Percentiles rank a stretch among this genome's conserved stretches.
phyloP scores from a whole-genome alignment of 495 filamentous ascomycete genomes.

The Xylaria cubensis region DNA sequence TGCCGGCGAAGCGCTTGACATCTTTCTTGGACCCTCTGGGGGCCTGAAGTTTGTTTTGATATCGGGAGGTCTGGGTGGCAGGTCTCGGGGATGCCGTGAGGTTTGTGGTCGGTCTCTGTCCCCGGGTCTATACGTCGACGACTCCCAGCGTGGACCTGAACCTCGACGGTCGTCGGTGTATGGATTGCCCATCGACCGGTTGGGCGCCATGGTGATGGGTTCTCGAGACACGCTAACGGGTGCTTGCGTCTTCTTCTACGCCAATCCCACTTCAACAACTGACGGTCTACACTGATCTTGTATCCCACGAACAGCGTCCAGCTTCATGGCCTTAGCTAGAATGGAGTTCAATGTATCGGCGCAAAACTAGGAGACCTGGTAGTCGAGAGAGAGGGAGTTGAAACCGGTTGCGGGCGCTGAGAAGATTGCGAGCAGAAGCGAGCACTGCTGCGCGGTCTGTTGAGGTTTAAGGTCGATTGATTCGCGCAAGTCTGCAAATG shows the following conservation, averaged over 20 bases:
- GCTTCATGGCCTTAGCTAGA: slow-evolving; percentile 22
- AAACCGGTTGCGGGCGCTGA: neutral
- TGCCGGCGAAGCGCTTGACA: slow-evolving; percentile 28
- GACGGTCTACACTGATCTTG: slow-evolving; percentile 4
- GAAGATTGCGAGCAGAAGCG: neutral
- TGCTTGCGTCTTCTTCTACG: neutral
- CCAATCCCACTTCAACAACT: slow-evolving; percentile 2
- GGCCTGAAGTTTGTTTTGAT: slow-evolving; percentile 26
- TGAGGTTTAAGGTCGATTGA: neutral
- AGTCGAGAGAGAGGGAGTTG: neutral
- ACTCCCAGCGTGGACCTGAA: slow-evolving; percentile 1
- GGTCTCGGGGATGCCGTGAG: slow-evolving; percentile 21
- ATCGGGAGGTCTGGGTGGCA: slow-evolving; percentile 20
- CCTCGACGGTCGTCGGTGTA: slow-evolving; percentile 23
- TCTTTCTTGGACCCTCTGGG: slow-evolving; percentile 15
- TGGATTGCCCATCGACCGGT: slow-evolving; percentile 9
- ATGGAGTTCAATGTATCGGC: neutral
- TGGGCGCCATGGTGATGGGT: slow-evolving; percentile 19
- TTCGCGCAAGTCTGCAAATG: neutral
- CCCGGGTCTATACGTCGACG: neutral
- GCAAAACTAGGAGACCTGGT: neutral
- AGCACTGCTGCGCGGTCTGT: neutral
- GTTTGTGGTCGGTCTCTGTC: slow-evolving; percentile 8
- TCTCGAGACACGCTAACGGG: neutral
- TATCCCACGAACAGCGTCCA: slow-evolving; percentile 24